Evolutionary conservation across 768 basidiomycete species (phyloP), one percentile per base, ranked within the genome.

Genomic region (Tylopilus sp.): DNA sequence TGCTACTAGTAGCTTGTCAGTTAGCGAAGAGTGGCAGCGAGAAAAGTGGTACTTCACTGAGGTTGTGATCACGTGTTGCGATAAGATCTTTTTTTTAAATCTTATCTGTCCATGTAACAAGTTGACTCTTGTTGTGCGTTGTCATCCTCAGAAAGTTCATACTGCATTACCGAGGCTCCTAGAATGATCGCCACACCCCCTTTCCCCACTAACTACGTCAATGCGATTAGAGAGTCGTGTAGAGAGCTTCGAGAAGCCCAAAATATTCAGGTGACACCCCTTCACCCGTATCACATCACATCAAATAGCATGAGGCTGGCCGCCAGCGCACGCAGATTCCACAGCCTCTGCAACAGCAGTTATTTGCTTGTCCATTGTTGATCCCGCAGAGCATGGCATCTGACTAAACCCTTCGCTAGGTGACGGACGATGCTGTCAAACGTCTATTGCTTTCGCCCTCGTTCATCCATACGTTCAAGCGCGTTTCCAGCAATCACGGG

Each of bases 401-500:
- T 61, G 53, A 60, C 55, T 48, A 36, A 50, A 38, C 15, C 46
- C 40, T 26, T 22, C 13, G 56, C 40, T 30, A 91, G 88, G 82
- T 93, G 50, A 65, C 74, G 35, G 65, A 73, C 25, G 71, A 78
- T 42, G 70, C 78, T 21, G 82, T 93, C 57, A 72, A 77, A 56
- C 76, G 82, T 13, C 72, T 92, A 18, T 64, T 93, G 13, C 68
- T 74, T 33, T 88, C 88, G 6, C 74, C 81, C 10, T 76, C 82
- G 1, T 88, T 91, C 63, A 76, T 73, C 8, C 67, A 70, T 38
- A 81, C 84, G 2, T 88, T 83, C 67, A 71, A 78, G 51, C 78
- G 81, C 45, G 78, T 88, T 3, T 83, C 83, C 8, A 61, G 68
- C 15, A 68, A 76, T 17, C 88, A 92, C 68, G 90, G 90, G 25